Evolutionary conservation across 2,329 filamentous ascomycete species (phyloP), one percentile per base, ranked within the genome.

Genomic region (Fusarium nodosum): DNA sequence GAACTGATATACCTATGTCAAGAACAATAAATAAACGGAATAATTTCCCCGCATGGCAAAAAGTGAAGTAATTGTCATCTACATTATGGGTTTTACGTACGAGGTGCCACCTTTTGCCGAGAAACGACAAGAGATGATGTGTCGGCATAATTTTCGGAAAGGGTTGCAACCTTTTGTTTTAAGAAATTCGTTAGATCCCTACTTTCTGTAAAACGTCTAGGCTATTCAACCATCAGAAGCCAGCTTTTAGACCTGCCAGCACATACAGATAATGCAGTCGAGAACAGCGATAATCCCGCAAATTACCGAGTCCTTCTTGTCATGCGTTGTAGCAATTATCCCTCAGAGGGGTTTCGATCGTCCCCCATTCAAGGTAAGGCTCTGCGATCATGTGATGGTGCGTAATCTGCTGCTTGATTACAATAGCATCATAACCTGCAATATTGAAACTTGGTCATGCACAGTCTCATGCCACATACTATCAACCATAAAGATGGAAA

Each of bases 141-240:
- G 22, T 44, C 34, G n/a, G 24, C n/a, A 24, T n/a, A 26, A 6
- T 58, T 58, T 64, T 64, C 38, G 51, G 31, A 51, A 39, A 30
- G 24, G 33, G 34, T 45, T 64, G 60, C 52, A 58, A 50, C 59
- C 51, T 26, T 41, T 46, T 50, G 28, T 41, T 38, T n/a, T n/a
- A n/a, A n/a, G n/a, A n/a, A n/a, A 44, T 56, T 12, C 50, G 22
- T 44, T 61, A 28, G 50, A 18, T 28, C 18, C 24, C 34, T 38
- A 26, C 16, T 36, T 36, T 28, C 13, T 33, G 13, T 28, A 7
- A 28, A 11, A 7, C 24, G 5, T 47, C 7, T 28, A 6, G 31
- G 15, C 10, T 10, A 24, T 3, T 1, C 26, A 42, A 15, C 4
- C 8, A 34, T 39, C 38, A 16, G 20, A 53, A 16, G 38, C 39